Conservation (phyloP, 352 stramenopile species). For the Pythium pyrilobum region DNA sequence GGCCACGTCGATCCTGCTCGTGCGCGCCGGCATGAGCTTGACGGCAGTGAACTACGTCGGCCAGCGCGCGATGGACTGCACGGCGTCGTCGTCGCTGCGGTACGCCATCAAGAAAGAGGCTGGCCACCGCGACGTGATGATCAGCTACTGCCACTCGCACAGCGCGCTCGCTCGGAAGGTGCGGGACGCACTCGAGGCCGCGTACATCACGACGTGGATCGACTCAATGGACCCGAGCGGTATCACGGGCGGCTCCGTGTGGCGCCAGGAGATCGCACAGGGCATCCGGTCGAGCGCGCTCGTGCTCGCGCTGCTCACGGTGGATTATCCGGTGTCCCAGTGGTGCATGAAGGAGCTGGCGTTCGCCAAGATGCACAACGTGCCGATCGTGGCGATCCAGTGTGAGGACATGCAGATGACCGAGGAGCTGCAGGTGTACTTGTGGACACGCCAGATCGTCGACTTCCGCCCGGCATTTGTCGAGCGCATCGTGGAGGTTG, state of each 20-base stretch:
- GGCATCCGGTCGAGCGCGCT: slow-evolving; percentile 72
- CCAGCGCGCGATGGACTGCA: slow-evolving; percentile 71
- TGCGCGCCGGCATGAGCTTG: slow-evolving; percentile 62
- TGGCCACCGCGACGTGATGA: slow-evolving; percentile 81
- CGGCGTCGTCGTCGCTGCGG: slow-evolving; percentile 52
- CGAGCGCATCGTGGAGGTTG: slow-evolving; percentile 16
- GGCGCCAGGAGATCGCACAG: slow-evolving; percentile 75
- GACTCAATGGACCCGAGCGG: slow-evolving; percentile 79
- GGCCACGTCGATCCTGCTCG: slow-evolving; percentile 55
- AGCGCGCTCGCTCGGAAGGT: slow-evolving; percentile 55
- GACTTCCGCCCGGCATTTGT: slow-evolving; percentile 54
- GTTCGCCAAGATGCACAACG: slow-evolving; percentile 82
- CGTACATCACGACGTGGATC: slow-evolving; percentile 82
- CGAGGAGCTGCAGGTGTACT: slow-evolving; percentile 78
- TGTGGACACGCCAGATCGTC: slow-evolving; percentile 84
- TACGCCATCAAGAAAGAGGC: slow-evolving; percentile 85
- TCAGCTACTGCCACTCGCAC: slow-evolving; percentile 84
- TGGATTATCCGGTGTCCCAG: slow-evolving; percentile 72
- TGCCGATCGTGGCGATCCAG: slow-evolving; percentile 79
- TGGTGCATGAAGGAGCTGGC: slow-evolving; percentile 87
- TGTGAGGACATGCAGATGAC: slow-evolving; percentile 79
- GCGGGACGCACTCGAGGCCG: slow-evolving; percentile 57
- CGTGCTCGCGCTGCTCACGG: slow-evolving; percentile 64
- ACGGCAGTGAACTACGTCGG: slow-evolving; percentile 56
- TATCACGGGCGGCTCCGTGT: slow-evolving; percentile 73